These are phyloP conservation scores for Pleoardoris graminearum DNA, from an alignment of 2,329 filamentous ascomycete species.

Conservation along the genomic window DNA sequence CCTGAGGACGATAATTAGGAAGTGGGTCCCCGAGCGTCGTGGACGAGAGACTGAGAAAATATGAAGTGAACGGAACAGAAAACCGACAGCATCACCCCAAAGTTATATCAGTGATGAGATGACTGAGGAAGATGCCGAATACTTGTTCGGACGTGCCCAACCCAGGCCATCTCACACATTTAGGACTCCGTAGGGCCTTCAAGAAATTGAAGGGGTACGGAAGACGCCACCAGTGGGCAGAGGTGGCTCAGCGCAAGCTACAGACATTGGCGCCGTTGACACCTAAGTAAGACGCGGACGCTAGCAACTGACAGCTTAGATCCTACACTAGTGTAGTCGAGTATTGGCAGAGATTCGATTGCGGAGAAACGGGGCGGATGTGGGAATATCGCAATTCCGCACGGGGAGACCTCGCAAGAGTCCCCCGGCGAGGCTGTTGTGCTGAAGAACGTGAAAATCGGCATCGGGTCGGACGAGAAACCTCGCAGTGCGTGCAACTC, in stretches of 20 bases:
- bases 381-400: background rate
- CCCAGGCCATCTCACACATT: constrained; percentile 8
- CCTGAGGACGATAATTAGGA: constrained; percentile 7
- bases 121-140: background rate
- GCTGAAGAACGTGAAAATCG: no score
- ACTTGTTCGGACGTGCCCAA: background rate
- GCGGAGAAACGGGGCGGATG: background rate
- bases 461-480: no score
- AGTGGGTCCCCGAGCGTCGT: constrained; percentile 4
- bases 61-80: background rate
- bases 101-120: constrained; percentile 8
- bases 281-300: constrained; percentile 7
- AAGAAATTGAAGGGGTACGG: constrained; percentile 4
- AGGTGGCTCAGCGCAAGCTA: constrained; percentile 15
- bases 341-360: background rate
- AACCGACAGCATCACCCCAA: constrained; percentile 2
- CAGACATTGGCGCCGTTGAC: no score
- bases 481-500: no score
- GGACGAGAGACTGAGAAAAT: constrained; percentile 8
- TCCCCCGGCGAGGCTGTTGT: no score
- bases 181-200: background rate
- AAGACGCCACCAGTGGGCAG: constrained; percentile 4
- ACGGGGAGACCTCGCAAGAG: no score
- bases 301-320: constrained; percentile 18
- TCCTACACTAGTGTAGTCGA: no score